A percentile compares a stretch with the other conserved stretches of the same genome.
Conservation (phyloP, 176 grass and related monocot species). For the bread wheat (Triticum aestivum) region IWGSC_CS_RefSeq_v2.1 NC_057808.1:95918021-95918520, state of each 20-base stretch:
- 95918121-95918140: slow-evolving; percentile 81
- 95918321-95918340: slow-evolving; percentile 40
- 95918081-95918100: slow-evolving; percentile 84
- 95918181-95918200: slow-evolving; percentile 44
- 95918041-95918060: slow-evolving; percentile 49
- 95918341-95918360: slow-evolving; percentile 42
- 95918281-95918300: slow-evolving; percentile 70
- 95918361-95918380: slow-evolving; percentile 67
- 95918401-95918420: slow-evolving; percentile 76
- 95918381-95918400: slow-evolving; percentile 93
- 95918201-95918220: not conserved
- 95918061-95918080: slow-evolving; percentile 98
- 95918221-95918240: slow-evolving; percentile 44
- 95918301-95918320: slow-evolving; percentile 37
- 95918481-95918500: slow-evolving; percentile 35
- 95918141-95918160: slow-evolving; percentile 67
- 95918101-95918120: slow-evolving; percentile 72
- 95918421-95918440: slow-evolving; percentile 72
- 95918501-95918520: slow-evolving; percentile 41
- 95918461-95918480: slow-evolving; percentile 42
- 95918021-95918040: slow-evolving; percentile 75
- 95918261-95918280: slow-evolving; percentile 99
- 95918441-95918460: slow-evolving; percentile 31
- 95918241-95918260: slow-evolving; percentile 65
- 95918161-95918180: slow-evolving; percentile 93